A percentile compares a stretch with the other conserved stretches of the same genome.
Evolutionary conservation across 768 basidiomycete genomes (phyloP).

Genomic region (Mycena galopus): DNA sequence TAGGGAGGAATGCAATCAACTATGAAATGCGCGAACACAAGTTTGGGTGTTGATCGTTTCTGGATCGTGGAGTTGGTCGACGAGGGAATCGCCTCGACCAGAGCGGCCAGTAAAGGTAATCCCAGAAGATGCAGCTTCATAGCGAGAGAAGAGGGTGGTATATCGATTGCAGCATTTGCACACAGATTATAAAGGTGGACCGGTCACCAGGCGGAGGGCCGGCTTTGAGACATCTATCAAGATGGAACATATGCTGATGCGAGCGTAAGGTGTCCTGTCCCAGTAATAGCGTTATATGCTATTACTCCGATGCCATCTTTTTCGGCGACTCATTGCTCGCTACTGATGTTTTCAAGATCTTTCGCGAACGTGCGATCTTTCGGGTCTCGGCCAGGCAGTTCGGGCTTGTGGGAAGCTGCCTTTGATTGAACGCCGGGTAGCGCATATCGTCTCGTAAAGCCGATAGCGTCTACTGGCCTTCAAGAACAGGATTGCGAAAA

Average conservation of each 20-base stretch:
- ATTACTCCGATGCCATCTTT: neutral
- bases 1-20: neutral
- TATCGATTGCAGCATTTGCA: neutral
- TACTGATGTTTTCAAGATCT: neutral
- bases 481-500: too few relatives aligned
- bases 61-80: conserved; percentile 3
- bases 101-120: neutral
- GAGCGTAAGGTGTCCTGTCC: neutral
- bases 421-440: too few relatives aligned
- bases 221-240: neutral
- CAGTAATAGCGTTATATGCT: neutral
- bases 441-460: too few relatives aligned
- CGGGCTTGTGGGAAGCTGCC: too few relatives aligned
- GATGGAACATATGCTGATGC: neutral
- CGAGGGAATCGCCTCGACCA: conserved; percentile 3
- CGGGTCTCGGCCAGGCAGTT: neutral
- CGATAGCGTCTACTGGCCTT: too few relatives aligned
- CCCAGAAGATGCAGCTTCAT: conserved; percentile 7
- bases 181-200: neutral
- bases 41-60: conserved; percentile 4
- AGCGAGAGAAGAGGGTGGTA: neutral
- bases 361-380: neutral
- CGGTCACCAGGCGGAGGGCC: neutral
- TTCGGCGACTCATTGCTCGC: neutral
- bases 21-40: neutral